Evolutionary conservation across 441 rosid species (phyloP), one percentile per base, ranked within the genome.

Genomic region (Sinapis alba): DNA sequence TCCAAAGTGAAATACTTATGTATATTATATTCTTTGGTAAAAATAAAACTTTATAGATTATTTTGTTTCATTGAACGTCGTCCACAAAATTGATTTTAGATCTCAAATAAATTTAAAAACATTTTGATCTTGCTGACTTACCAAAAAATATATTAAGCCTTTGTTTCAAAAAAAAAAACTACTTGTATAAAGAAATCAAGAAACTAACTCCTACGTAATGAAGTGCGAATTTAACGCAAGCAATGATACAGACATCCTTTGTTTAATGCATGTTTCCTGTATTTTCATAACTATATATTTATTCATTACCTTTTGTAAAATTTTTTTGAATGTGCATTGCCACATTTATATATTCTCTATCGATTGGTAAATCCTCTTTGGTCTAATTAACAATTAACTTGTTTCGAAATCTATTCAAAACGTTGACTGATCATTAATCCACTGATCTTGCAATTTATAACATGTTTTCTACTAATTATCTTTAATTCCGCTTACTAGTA

Each of bases 251-350:
- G 45, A 38, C 75, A 71, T 71, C 72, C 80, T 50, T 70, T 71
- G 76, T 71, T 71, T 77, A 59, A 57, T 72, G 81, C 77, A 72
- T 78, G 81, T 78, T 72, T 78, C 73, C 70, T 78, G 81, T 61
- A 71, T 65, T 65, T 71, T 70, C 24, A 69, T 62, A 20, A 6
- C 11, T 54, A 3, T 34, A 1, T 36, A 24, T 62, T 51, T 75
- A 61, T 51, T 61, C 7, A 12, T 43, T 43, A 43, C 50, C 28
- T 36, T 10, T 19, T 20, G 47, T 75, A 9, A 43, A 43, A 47
- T 47, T 6, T 47, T 47, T 47, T 70, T 59, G 15, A 43, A 43
- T 5, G 50, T 43, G 50, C 16, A n/a, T 43, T 43, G 50, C 0
- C 18, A 43, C 3, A 68, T 45, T 60, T 66, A 0, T 30, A 66